Base-by-base conservation (phyloP, 495 filamentous ascomycete genomes). In the Hapsidospora chrysogenum region DNA sequence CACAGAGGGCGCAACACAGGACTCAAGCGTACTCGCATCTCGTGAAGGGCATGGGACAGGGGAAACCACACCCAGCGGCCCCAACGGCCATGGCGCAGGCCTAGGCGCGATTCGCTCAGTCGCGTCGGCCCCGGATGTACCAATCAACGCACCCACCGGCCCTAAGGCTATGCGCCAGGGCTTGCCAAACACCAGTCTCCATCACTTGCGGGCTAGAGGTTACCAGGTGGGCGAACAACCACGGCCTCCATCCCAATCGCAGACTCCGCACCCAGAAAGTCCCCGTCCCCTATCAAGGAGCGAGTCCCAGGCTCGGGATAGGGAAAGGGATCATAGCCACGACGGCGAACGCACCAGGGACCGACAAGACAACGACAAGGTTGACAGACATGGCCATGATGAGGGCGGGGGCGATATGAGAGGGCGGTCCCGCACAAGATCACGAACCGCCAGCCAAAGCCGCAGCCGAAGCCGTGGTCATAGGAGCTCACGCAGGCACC, bases 141-240 rank as follows among this genome's bases (percentile, higher is more conserved):
- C 64, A 11, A 41, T 64, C 29, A 72, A 71, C 53, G 89, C 89
- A 17, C 89, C 89, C 19, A 89, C 78, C 34, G 89, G 84, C 1
- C 89, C 89, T 2, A 85, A 89, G 54, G 89, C 92, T 13, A 85
- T 96, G 76, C 63, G 92, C 41, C 74, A 87, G 47, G 85, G 86
- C 13, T 66, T 77, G 15, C 76, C 80, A 34, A 86, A 85, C 53
- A 81, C 76, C 29, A 77, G 75, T 51, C 66, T 73, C 45, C 52
- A 52, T 35, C 54, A 62, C 37, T 50, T 72, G 29, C 61, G 64
- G 53, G 64, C 60, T 26, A 52, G 65, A 39, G 60, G 61, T 37
- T 56, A 50, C 45, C 56, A 64, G 13, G 46, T 51, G 31, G 54
- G 60, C 41, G 49, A 54, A 34, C n/a, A n/a, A n/a, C n/a, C n/a